Evolutionary conservation across 148 eudicot genomes (phyloP).

Genomic region (Vaccinium vitisidaea): DNA sequence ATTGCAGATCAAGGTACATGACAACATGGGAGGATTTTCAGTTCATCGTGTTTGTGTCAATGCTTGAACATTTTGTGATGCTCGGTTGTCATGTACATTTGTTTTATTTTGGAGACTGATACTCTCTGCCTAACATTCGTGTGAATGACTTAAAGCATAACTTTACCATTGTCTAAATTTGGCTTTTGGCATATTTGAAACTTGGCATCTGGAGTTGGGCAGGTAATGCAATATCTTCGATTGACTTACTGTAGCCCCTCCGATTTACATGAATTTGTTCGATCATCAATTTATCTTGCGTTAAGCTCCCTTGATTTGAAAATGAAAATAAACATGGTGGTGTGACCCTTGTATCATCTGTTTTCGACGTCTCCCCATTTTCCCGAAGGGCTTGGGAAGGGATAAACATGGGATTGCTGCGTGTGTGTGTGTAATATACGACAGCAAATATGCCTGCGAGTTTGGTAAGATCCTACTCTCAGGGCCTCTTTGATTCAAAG

Average conservation of each 20-base stretch:
- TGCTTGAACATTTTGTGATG: neutral
- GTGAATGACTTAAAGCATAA: neutral
- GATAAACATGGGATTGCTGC: neutral
- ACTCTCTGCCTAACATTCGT: constrained; percentile 13
- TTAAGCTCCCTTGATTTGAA: neutral
- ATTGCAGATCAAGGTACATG: constrained; percentile 41
- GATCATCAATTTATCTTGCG: neutral
- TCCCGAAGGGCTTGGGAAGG: neutral
- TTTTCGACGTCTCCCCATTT: neutral
- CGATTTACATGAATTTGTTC: neutral
- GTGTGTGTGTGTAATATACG: too few relatives aligned
- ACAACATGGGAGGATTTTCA: constrained; percentile 34
- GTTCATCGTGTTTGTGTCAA: constrained; percentile 5
- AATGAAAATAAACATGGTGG: neutral
- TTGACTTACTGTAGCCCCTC: neutral
- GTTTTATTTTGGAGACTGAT: neutral
- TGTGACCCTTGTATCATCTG: neutral
- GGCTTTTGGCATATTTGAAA: neutral
- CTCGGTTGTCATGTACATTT: constrained; percentile 29
- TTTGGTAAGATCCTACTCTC: neutral
- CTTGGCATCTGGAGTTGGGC: neutral
- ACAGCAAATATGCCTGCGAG: neutral
- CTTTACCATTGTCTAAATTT: neutral
- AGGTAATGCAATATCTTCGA: neutral
- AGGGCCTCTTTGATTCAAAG: neutral